A percentile compares a stretch with the other conserved stretches of the same genome.
phyloP scores from a whole-genome alignment of 805 yeast genomes.

The Wickerhamomyces kurtzmanii region DNA sequence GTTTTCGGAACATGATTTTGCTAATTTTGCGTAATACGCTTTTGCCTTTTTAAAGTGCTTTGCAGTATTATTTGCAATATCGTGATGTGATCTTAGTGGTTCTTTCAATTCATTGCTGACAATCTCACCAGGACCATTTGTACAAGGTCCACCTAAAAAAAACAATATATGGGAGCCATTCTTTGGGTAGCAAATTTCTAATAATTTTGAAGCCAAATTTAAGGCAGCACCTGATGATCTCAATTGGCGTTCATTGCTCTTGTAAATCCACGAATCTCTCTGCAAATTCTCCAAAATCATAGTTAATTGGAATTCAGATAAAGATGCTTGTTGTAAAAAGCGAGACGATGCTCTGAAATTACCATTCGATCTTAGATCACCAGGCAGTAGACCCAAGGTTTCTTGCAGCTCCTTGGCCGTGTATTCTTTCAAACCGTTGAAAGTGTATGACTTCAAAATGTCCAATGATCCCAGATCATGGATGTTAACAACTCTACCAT shows the following conservation, averaged over 20 bases:
- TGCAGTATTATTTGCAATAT: conserved; percentile 36
- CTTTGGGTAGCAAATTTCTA: conserved; percentile 29
- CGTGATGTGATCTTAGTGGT: conserved; percentile 60
- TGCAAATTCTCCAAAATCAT: conserved; percentile 37
- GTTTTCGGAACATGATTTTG: conserved; percentile 32
- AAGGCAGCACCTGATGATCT: conserved; percentile 56
- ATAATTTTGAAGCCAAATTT: conserved; percentile 31
- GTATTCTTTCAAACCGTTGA: conserved; percentile 49
- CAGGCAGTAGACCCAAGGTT: conserved; percentile 32
- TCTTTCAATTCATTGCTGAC: conserved; percentile 48
- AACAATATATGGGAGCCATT: conserved; percentile 45
- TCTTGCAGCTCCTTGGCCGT: conserved; percentile 34
- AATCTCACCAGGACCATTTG: conserved; percentile 54
- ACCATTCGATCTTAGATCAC: conserved; percentile 18
- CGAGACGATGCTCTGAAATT: conserved; percentile 4
- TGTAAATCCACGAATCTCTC: conserved; percentile 38
- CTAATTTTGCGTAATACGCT: conserved; percentile 38
- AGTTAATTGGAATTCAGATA: conserved; percentile 37
- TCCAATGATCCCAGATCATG: conserved; percentile 37
- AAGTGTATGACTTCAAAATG: conserved; percentile 26
- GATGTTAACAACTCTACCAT: conserved; percentile 49
- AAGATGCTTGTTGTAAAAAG: conserved; percentile 11
- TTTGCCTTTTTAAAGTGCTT: conserved; percentile 32
- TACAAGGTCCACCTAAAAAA: conserved; percentile 57
- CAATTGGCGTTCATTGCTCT: conserved; percentile 33